These are phyloP conservation scores for Phytopythium montanum DNA, from an alignment of 352 stramenopile genomes.

Conservation along the genomic window DNA sequence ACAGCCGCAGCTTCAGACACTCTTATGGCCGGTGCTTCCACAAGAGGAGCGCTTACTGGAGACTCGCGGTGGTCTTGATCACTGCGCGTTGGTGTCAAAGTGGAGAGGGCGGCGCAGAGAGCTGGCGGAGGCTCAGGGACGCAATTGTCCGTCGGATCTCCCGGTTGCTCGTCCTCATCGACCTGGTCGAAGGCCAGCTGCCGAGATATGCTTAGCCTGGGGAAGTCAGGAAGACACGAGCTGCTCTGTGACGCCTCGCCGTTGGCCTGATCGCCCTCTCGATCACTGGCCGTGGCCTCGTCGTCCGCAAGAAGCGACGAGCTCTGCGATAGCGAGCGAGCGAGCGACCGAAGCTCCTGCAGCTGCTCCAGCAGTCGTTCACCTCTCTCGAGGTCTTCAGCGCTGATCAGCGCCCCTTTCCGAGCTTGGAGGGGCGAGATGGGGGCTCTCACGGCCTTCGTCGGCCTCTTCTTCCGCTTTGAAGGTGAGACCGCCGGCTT, in stretches of 20 bases:
- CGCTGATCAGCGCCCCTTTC: not conserved
- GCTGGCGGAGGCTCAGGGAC: constrained; percentile 20
- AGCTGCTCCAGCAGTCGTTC: constrained; percentile 32
- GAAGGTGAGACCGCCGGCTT: not conserved
- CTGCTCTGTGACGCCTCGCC: not conserved
- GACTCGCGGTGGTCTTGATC: not conserved
- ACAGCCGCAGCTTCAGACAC: not conserved
- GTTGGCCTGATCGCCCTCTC: not conserved
- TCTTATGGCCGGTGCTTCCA: not conserved
- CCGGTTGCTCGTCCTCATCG: not conserved
- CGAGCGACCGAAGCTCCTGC: constrained; percentile 24
- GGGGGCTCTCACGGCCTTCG: not conserved
- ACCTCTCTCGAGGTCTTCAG: constrained; percentile 23
- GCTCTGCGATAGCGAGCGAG: constrained; percentile 13
- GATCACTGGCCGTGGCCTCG: not conserved
- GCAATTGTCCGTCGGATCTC: constrained; percentile 19
- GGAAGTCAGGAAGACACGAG: constrained; percentile 3
- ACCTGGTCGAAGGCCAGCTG: constrained; percentile 43
- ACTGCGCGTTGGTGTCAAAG: not conserved
- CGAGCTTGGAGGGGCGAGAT: not conserved
- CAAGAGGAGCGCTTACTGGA: not conserved
- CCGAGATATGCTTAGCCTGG: constrained; percentile 15
- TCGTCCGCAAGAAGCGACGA: constrained; percentile 8
- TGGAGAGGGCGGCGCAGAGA: not conserved
- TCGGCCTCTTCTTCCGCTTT: not conserved